Conservation (phyloP, 192 early-diverging fungal genomes). For the Umbelopsis ramanniana region DNA sequence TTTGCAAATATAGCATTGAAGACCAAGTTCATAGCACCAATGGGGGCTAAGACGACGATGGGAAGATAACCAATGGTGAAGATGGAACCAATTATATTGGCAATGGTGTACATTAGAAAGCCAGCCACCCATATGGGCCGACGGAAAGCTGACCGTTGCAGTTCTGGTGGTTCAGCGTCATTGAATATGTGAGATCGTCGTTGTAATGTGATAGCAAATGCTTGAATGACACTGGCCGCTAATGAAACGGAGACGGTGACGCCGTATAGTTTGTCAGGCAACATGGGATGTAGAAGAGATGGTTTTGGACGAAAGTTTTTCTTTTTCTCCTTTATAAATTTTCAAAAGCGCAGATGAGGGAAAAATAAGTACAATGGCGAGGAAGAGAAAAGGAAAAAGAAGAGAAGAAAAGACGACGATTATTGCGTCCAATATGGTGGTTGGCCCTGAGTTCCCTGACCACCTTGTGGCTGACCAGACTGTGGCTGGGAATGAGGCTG, state of each 20-base stretch:
- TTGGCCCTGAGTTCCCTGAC: constrained; percentile 14
- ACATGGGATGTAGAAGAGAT: neutral
- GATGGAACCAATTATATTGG: constrained; percentile 69
- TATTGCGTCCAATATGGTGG: constrained; percentile 29
- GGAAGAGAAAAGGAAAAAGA: neutral
- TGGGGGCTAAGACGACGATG: constrained; percentile 75
- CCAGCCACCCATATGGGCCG: constrained; percentile 72
- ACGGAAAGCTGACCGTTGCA: constrained; percentile 48
- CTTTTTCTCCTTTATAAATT: too few relatives aligned
- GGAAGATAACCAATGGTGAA: constrained; percentile 79
- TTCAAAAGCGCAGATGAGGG: neutral
- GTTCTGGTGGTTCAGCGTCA: constrained; percentile 42
- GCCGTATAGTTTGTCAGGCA: constrained; percentile 34
- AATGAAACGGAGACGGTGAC: constrained; percentile 62
- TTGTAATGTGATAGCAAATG: constrained; percentile 75
- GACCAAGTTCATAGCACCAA: constrained; percentile 75
- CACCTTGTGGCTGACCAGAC: constrained; percentile 29
- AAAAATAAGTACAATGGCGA: neutral
- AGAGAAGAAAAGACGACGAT: neutral
- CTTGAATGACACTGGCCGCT: constrained; percentile 68
- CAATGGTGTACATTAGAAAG: constrained; percentile 70
- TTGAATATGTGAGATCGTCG: constrained; percentile 66
- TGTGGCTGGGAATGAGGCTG: constrained; percentile 4
- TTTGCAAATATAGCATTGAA: constrained; percentile 81
- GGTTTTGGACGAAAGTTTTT: too few relatives aligned